Percentiles rank a stretch among this genome's conserved stretches.
Conservation (phyloP, 1,284 basidiomycete genomes). For the Apiotrichum siamense region DNA sequence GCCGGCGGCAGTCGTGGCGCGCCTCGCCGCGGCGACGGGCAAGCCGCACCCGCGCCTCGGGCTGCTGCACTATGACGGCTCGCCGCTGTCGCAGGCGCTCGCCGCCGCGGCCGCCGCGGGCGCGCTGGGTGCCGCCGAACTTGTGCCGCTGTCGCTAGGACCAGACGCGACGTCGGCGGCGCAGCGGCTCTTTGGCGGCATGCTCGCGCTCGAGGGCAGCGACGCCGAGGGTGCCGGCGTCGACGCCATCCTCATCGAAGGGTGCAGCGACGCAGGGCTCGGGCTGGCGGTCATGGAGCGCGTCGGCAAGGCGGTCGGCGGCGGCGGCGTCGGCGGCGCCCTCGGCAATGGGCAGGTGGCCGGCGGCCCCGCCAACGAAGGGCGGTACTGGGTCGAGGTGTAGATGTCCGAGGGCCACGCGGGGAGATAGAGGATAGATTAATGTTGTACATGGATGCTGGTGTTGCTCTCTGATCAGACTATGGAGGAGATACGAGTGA, state of each 20-base stretch:
- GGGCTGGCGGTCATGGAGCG: slow-evolving; percentile 96
- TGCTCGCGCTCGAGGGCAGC: slow-evolving; percentile 65
- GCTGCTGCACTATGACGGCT: slow-evolving; percentile 63
- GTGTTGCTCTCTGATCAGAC: background rate
- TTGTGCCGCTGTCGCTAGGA: slow-evolving; percentile 56
- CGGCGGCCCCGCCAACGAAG: slow-evolving; percentile 8
- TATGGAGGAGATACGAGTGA: no score
- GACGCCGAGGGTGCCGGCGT: slow-evolving; percentile 61
- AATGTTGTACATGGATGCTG: slow-evolving; percentile 8
- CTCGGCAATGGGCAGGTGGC: slow-evolving; percentile 24
- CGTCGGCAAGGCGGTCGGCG: slow-evolving; percentile 85
- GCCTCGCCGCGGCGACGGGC: background rate
- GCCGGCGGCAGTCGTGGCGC: slow-evolving; percentile 4
- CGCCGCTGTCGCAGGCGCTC: slow-evolving; percentile 31
- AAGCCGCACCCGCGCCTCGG: slow-evolving; percentile 52
- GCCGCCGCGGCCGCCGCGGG: background rate
- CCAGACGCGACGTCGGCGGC: slow-evolving; percentile 66
- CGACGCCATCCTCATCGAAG: slow-evolving; percentile 82
- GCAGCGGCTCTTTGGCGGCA: slow-evolving; percentile 76
- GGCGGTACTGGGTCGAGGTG: slow-evolving; percentile 19
- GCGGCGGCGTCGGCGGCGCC: slow-evolving; percentile 34
- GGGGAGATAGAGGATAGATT: background rate
- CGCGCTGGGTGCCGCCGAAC: no score
- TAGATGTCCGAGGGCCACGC: no score
- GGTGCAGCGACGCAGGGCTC: slow-evolving; percentile 70